These are phyloP conservation scores for Fusarium piperis DNA, from an alignment of 2,329 filamentous ascomycete species.

Conservation along the genomic window DNA sequence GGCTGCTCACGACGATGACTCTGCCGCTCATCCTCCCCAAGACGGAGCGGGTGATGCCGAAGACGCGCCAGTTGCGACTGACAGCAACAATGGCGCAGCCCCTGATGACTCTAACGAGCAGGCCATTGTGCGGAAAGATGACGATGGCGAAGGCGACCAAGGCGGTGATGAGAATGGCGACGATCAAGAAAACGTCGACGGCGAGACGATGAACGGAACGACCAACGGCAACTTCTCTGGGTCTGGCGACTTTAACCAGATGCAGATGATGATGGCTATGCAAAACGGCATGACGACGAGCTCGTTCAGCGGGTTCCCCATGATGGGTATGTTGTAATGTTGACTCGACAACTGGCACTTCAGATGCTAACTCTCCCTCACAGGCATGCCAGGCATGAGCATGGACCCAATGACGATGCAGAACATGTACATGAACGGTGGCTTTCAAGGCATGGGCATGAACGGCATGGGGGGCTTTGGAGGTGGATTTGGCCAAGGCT, in stretches of 20 bases:
- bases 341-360: background rate
- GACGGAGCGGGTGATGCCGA: slow-evolving; percentile 27
- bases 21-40: background rate
- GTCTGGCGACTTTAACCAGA: slow-evolving; percentile 75
- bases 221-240: slow-evolving; percentile 69
- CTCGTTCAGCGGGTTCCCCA: slow-evolving; percentile 69
- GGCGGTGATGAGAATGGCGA: slow-evolving; percentile 44
- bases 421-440: slow-evolving; percentile 82
- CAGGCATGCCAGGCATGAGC: slow-evolving; percentile 83
- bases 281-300: slow-evolving; percentile 70
- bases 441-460: slow-evolving; percentile 81
- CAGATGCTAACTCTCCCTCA: slow-evolving; percentile 42
- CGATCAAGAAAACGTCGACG: slow-evolving; percentile 47
- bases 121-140: slow-evolving; percentile 23
- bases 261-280: slow-evolving; percentile 85
- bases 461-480: slow-evolving; percentile 81
- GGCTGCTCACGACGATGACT: background rate
- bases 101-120: slow-evolving; percentile 34
- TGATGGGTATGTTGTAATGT: slow-evolving; percentile 80
- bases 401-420: slow-evolving; percentile 85
- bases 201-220: slow-evolving; percentile 54
- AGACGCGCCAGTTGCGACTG: slow-evolving; percentile 12
- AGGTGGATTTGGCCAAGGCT: slow-evolving; percentile 68
- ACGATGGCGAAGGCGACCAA: slow-evolving; percentile 38
- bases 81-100: slow-evolving; percentile 22